These are phyloP conservation scores for Aspergillus bertholletiae DNA, from an alignment of 495 filamentous ascomycete species.

Conservation along the genomic window DNA sequence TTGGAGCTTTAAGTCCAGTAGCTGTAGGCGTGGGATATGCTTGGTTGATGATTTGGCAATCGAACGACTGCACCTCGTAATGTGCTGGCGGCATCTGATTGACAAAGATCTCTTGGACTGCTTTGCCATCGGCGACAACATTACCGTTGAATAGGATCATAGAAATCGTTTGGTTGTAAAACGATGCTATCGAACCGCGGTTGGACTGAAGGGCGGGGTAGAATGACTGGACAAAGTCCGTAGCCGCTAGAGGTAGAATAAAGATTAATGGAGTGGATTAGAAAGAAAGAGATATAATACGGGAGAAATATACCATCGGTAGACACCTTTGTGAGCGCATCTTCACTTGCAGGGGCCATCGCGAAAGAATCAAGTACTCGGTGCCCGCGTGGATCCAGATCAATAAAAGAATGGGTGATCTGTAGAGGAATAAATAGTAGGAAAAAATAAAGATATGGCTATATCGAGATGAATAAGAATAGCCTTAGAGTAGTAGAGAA, in stretches of 20 bases:
- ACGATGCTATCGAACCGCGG: conserved; percentile 50
- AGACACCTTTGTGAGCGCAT: conserved; percentile 44
- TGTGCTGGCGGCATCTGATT: conserved; percentile 56
- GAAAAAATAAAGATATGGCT: no score
- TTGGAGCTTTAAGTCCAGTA: conserved; percentile 32
- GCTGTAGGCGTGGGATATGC: conserved; percentile 47
- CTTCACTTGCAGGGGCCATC: conserved; percentile 39
- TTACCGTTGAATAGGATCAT: conserved; percentile 68
- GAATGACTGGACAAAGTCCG: conserved; percentile 49
- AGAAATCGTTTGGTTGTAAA: conserved; percentile 51
- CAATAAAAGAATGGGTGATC: no score
- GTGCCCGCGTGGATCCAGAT: no score
- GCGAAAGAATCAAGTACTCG: not conserved
- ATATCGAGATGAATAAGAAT: no score
- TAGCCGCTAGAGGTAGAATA: conserved; percentile 34
- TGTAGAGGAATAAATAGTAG: no score
- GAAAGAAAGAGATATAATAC: not conserved
- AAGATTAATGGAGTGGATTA: conserved; percentile 7
- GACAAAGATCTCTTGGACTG: conserved; percentile 57
- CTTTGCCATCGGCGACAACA: conserved; percentile 47
- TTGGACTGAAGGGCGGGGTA: conserved; percentile 54
- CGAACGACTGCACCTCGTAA: conserved; percentile 64
- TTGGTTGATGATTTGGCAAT: conserved; percentile 72
- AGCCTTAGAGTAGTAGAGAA: not conserved
- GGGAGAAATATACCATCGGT: conserved; percentile 39